A percentile compares a stretch with the other conserved stretches of the same genome.
These are phyloP conservation scores for Aspergillus udagawae DNA, from an alignment of 2,329 filamentous ascomycete species.

Conservation along the genomic window DNA sequence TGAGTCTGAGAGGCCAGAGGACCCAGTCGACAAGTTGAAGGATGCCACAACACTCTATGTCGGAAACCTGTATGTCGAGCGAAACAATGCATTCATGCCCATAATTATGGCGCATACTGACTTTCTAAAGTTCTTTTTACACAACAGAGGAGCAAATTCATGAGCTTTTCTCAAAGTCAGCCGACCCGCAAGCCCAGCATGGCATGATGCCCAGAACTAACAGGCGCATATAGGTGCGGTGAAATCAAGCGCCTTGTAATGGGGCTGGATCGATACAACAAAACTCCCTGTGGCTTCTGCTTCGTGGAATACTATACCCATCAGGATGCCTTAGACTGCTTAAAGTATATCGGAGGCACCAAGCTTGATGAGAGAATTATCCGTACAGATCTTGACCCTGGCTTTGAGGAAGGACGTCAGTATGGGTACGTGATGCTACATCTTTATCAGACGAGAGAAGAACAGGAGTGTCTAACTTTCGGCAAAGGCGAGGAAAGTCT, in stretches of 20 bases:
- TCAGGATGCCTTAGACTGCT: conserved; percentile 92
- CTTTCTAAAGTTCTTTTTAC: conserved; percentile 71
- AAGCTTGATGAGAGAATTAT: conserved; percentile 98
- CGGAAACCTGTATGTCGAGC: conserved; percentile 72
- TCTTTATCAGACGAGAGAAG: background rate
- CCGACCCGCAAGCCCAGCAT: background rate
- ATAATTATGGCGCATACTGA: conserved; percentile 5
- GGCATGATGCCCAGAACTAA: conserved; percentile 5
- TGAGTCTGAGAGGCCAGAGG: conserved; percentile 54
- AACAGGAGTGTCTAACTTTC: conserved; percentile 14
- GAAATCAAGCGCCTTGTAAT: conserved; percentile 98
- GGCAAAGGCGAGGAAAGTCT: conserved; percentile 71
- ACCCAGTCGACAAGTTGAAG: conserved; percentile 72
- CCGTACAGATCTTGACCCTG: conserved; percentile 89
- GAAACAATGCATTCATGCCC: background rate
- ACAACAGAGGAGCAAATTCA: conserved; percentile 99
- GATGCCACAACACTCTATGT: conserved; percentile 95
- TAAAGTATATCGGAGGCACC: conserved; percentile 97
- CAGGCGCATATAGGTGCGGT: conserved; percentile 56
- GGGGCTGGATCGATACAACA: conserved; percentile 94
- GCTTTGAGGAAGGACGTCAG: conserved; percentile 92
- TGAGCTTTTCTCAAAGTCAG: conserved; percentile 84
- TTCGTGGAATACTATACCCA: conserved; percentile 99
- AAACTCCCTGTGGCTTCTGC: conserved; percentile 98
- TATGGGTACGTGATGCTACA: conserved; percentile 60